A percentile compares a stretch with the other conserved stretches of the same genome.
Conservation (phyloP, 495 filamentous ascomycete genomes). For the Penicillium canescens region DNA sequence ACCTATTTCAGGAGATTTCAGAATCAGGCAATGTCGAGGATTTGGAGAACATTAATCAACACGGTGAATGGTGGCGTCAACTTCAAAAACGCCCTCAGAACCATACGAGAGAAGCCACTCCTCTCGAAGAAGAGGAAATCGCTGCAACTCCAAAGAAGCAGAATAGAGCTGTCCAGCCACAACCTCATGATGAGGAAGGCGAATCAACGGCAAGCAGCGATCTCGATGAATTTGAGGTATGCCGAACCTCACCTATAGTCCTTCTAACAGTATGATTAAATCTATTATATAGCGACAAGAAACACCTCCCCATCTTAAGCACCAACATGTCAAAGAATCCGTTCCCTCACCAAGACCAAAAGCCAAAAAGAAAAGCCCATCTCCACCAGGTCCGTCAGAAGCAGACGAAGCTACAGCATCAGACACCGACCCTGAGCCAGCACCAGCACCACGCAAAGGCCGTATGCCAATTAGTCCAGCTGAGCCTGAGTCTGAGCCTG, state of each 20-base stretch:
- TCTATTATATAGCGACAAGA: conserved; percentile 34
- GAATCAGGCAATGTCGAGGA: not conserved
- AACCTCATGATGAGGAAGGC: conserved; percentile 12
- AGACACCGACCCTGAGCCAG: conserved; percentile 21
- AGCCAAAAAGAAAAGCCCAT: conserved; percentile 4
- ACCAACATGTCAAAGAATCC: conserved; percentile 2
- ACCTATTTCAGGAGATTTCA: conserved; percentile 27
- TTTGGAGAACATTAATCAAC: conserved; percentile 14
- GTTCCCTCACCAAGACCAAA: not conserved
- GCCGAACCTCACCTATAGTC: not conserved
- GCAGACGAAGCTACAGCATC: conserved; percentile 17
- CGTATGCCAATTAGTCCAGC: conserved; percentile 1
- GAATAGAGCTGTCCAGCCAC: too few species aligned
- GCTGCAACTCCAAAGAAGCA: not conserved
- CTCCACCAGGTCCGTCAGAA: conserved; percentile 1
- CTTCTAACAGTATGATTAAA: not conserved
- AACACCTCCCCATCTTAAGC: conserved; percentile 33
- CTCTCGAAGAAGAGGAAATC: conserved; percentile 3
- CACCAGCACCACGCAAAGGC: conserved; percentile 4
- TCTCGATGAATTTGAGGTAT: conserved; percentile 42
- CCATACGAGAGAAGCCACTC: not conserved
- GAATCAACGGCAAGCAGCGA: conserved; percentile 26
- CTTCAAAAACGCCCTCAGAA: conserved; percentile 16
- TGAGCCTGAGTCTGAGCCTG: not conserved
- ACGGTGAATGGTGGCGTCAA: conserved; percentile 42